These are phyloP conservation scores for Cylindrotheca fusiformis DNA, from an alignment of 108 stramenopile genomes.

Conservation along the genomic window DNA sequence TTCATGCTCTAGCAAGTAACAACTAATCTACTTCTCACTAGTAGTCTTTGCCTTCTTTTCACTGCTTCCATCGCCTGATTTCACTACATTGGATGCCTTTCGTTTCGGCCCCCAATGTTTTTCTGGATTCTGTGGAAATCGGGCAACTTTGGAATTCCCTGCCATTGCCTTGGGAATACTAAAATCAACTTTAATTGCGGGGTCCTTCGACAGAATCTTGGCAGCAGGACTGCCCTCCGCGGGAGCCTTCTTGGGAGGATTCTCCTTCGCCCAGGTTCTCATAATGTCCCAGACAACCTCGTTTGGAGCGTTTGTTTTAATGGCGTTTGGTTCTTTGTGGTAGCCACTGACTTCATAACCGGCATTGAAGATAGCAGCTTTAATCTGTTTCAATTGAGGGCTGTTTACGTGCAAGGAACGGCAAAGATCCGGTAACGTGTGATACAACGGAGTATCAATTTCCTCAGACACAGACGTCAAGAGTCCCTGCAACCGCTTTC, in stretches of 20 bases:
- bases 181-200: slow-evolving; percentile 67
- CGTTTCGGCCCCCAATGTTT: slow-evolving; percentile 89
- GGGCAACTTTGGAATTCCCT: slow-evolving; percentile 27
- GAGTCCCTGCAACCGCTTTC: slow-evolving; percentile 75
- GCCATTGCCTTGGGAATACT: slow-evolving; percentile 24
- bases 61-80: background rate
- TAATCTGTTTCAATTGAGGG: slow-evolving; percentile 70
- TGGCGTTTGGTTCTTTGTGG: slow-evolving; percentile 92
- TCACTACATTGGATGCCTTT: slow-evolving; percentile 51
- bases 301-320: slow-evolving; percentile 95
- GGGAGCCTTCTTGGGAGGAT: slow-evolving; percentile 80
- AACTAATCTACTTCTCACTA: background rate
- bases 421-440: slow-evolving; percentile 79
- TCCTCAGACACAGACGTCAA: slow-evolving; percentile 92
- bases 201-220: slow-evolving; percentile 72
- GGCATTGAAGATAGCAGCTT: slow-evolving; percentile 87
- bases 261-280: slow-evolving; percentile 82
- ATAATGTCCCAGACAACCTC: slow-evolving; percentile 93
- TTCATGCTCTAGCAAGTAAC: background rate
- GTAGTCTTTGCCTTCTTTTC: background rate
- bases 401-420: slow-evolving; percentile 60
- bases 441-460: slow-evolving; percentile 93
- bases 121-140: slow-evolving; percentile 85
- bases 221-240: slow-evolving; percentile 44
- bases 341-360: slow-evolving; percentile 91